Conservation (phyloP, 179 eudicot genomes). For the Carnegiea gigantea region DNA sequence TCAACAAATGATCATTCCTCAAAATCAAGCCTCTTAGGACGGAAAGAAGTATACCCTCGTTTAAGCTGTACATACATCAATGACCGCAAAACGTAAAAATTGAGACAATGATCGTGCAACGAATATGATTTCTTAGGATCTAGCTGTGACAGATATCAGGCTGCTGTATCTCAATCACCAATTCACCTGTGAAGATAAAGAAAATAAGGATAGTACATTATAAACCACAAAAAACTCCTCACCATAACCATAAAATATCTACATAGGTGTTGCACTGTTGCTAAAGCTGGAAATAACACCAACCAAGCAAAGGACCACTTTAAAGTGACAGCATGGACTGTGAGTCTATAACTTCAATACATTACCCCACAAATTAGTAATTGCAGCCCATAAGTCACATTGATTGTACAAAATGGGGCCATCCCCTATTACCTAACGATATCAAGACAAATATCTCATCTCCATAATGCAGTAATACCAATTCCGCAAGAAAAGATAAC, state of each 20-base stretch:
- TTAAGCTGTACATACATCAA: conserved; percentile 4
- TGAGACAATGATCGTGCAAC: not conserved
- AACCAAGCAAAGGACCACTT: not conserved
- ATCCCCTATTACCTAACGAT: not conserved
- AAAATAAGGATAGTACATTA: not conserved
- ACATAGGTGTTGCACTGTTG: not conserved
- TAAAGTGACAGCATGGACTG: not conserved
- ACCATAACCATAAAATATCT: not conserved
- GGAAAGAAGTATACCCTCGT: not conserved
- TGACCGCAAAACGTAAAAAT: not conserved
- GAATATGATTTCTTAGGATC: not conserved
- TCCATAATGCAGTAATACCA: not conserved
- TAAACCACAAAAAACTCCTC: not conserved
- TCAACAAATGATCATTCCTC: conserved; percentile 19
- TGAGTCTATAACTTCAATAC: not conserved
- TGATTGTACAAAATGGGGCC: not conserved
- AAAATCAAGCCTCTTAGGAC: not conserved
- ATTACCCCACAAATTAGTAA: not conserved
- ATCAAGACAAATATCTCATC: not conserved
- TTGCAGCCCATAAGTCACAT: not conserved
- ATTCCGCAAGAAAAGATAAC: too few species aligned
- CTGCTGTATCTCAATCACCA: not conserved
- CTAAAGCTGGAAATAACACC: not conserved
- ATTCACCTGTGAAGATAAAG: not conserved
- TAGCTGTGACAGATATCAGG: not conserved